Percentiles rank a stretch among this genome's conserved stretches.
These are phyloP conservation scores for Acacia pycnantha DNA, from an alignment of 331 rosid species.

Conservation along the genomic window DNA sequence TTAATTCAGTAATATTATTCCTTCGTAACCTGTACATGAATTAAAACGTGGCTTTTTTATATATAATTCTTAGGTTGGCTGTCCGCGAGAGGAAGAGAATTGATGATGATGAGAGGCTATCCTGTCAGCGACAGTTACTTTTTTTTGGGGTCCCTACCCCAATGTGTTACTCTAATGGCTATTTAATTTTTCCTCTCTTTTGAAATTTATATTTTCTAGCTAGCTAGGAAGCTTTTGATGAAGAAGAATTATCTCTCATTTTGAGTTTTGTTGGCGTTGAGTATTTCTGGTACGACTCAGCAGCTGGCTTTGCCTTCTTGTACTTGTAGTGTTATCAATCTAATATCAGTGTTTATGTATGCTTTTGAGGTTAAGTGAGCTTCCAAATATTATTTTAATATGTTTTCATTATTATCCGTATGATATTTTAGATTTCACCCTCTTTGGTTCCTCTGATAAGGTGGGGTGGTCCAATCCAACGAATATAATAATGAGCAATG, in stretches of 20 bases:
- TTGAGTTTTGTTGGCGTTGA: constrained; percentile 43
- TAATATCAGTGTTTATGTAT: constrained; percentile 34
- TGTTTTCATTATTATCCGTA: neutral
- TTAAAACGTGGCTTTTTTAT: neutral
- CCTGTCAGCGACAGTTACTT: constrained; percentile 25
- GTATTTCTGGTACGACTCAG: constrained; percentile 31
- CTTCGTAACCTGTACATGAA: neutral
- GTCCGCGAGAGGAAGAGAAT: constrained; percentile 31
- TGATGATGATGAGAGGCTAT: constrained; percentile 26
- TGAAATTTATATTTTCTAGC: constrained; percentile 14
- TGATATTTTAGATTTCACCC: neutral
- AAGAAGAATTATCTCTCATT: constrained; percentile 27
- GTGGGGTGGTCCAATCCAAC: constrained; percentile 55
- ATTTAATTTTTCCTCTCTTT: constrained; percentile 34
- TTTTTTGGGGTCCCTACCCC: constrained; percentile 26
- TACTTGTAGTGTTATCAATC: constrained; percentile 28
- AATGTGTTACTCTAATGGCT: constrained; percentile 23
- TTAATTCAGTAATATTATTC: neutral
- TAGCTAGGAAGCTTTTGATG: constrained; percentile 29
- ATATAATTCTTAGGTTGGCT: constrained; percentile 34
- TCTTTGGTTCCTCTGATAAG: constrained; percentile 12
- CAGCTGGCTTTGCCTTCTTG: constrained; percentile 28
- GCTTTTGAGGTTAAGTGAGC: constrained; percentile 18
- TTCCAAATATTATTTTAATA: neutral
- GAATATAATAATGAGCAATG: constrained; percentile 29